Evolutionary conservation across 306 rosid species (phyloP), one percentile per base, ranked within the genome.

Genomic region (Cucumis melo): DNA sequence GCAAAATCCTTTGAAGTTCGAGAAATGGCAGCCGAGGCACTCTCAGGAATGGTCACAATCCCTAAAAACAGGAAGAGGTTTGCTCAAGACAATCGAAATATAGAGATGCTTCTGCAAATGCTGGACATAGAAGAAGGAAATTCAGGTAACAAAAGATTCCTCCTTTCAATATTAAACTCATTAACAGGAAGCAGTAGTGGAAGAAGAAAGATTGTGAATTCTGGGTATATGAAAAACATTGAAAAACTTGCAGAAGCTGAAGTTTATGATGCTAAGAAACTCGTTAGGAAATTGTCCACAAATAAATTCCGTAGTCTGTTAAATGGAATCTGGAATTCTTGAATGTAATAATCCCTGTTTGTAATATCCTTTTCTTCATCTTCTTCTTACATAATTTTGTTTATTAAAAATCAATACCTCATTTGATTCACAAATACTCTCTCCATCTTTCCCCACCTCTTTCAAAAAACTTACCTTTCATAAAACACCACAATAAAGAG

Each of bases 191-290:
- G 96, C 83, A 88, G 83, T 79, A 85, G 98, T 81, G 96, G 93
- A 75, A 87, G 90, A 80, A 87, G 85, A 60, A 93, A 89, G 88
- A 93, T 93, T 81, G 85, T 81, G 46, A 83, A 81, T 81, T 90
- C 94, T 58, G 93, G 93, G 39, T 87, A 85, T 78, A 81, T 87
- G 78, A 89, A 89, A 77, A 90, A 87, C 84, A 84, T 93, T 72
- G 91, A 93, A 81, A 91, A 88, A 78, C 92, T 93, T 58, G 98
- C 98, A 79, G 93, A 91, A 74, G 86, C 91, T 56, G 88, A 89
- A 74, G 90, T 88, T 79, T 83, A 86, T 41, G 98, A 93, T 83
- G 98, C 98, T 62, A 93, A 93, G 87, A 93, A 83, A 74, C 93
- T 93, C 53, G 96, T 89, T 34, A 90, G 84, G 83, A 93, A 91